phyloP scores from a whole-genome alignment of 345 rosid genomes.

The Acer campestre region DNA sequence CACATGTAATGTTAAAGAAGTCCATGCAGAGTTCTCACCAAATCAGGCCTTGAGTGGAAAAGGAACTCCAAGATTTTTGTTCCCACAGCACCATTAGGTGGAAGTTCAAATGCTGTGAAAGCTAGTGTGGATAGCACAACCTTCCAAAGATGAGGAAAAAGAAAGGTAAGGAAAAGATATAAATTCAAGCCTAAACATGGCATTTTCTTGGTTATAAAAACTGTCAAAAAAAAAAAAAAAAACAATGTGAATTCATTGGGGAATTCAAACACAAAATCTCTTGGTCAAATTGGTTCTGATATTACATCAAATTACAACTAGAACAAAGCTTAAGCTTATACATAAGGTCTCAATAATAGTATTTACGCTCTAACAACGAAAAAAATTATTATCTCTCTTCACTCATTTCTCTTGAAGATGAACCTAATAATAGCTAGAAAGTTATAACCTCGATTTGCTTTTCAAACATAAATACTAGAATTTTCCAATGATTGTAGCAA shows the following conservation, averaged over 20 bases:
- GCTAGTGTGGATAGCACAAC: conserved; percentile 90
- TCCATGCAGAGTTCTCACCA: conserved; percentile 50
- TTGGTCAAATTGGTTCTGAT: background rate
- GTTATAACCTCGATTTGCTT: background rate
- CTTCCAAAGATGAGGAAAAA: conserved; percentile 46
- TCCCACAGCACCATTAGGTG: conserved; percentile 95
- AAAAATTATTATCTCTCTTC: background rate
- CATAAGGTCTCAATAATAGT: background rate
- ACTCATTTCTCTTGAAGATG: background rate
- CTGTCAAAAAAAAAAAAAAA: no score
- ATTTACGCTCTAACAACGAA: background rate
- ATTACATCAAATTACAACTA: background rate
- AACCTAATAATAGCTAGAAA: background rate
- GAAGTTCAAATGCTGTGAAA: conserved; percentile 97
- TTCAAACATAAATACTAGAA: background rate
- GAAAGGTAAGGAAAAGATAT: conserved; percentile 11
- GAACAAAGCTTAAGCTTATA: background rate
- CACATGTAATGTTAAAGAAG: background rate
- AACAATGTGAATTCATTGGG: background rate
- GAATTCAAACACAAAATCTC: background rate
- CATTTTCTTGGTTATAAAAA: background rate
- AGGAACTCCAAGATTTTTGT: conserved; percentile 86
- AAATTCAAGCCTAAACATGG: background rate
- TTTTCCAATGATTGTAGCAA: background rate
- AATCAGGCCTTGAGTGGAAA: conserved; percentile 86